Evolutionary conservation across 495 filamentous ascomycete species (phyloP).

Genomic region (Penicillium dipodomyicola): DNA sequence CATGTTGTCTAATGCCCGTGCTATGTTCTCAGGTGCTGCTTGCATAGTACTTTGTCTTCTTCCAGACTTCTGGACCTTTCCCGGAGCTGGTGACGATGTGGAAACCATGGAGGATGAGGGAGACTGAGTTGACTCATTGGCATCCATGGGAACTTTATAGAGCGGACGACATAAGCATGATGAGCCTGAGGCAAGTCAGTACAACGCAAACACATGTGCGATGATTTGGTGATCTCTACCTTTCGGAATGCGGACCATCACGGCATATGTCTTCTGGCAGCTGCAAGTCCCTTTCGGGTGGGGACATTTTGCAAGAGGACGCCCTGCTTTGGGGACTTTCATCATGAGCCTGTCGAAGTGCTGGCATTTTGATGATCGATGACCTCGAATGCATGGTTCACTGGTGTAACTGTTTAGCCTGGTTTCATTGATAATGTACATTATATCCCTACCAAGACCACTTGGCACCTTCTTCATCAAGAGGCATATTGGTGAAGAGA

Average conservation of each 20-base stretch:
- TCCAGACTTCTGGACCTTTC: constrained; percentile 30
- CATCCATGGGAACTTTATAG: constrained; percentile 34
- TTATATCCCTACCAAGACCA: constrained; percentile 49
- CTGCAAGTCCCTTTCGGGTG: constrained; percentile 63
- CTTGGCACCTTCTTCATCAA: constrained; percentile 48
- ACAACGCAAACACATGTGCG: constrained; percentile 4
- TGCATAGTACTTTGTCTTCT: constrained; percentile 30
- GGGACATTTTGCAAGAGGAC: constrained; percentile 73
- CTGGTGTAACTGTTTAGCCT: constrained; percentile 37
- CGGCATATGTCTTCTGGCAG: constrained; percentile 50
- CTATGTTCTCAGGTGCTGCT: constrained; percentile 29
- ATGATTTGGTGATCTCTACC: constrained; percentile 26
- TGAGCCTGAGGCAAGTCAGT: constrained; percentile 26
- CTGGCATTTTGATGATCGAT: constrained; percentile 80
- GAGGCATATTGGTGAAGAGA: constrained; percentile 38
- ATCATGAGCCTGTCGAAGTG: constrained; percentile 74
- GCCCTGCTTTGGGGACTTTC: constrained; percentile 75
- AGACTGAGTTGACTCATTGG: constrained; percentile 19
- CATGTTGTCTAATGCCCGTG: constrained; percentile 28
- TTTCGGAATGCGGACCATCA: constrained; percentile 54
- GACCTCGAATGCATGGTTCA: constrained; percentile 80
- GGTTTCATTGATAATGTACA: constrained; percentile 1
- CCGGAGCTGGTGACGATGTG: constrained; percentile 17
- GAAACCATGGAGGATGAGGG: constrained; percentile 12
- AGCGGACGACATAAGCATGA: constrained; percentile 43